Conservation (phyloP, 805 yeast species). For the Blastobotrys attinorum region DNA sequence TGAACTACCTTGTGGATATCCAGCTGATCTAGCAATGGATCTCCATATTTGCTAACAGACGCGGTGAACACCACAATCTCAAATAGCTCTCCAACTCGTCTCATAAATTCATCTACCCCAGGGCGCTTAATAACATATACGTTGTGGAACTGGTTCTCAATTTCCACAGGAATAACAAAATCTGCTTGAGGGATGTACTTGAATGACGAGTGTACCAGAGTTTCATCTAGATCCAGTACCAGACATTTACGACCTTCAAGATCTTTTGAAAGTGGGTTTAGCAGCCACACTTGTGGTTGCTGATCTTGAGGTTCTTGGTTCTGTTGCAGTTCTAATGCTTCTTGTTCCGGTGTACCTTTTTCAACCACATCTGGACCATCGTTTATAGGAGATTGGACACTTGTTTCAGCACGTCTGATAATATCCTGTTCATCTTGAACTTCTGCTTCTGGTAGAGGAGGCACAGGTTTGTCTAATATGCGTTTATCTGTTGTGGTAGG, state of each 20-base stretch:
- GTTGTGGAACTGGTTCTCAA: slow-evolving; percentile 84
- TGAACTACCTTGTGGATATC: slow-evolving; percentile 72
- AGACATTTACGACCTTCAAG: slow-evolving; percentile 71
- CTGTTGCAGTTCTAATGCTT: slow-evolving; percentile 1
- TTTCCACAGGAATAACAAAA: slow-evolving; percentile 95
- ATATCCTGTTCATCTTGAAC: background rate
- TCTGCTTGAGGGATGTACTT: slow-evolving; percentile 88
- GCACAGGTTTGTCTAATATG: slow-evolving; percentile 12
- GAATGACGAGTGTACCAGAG: slow-evolving; percentile 91
- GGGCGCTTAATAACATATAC: slow-evolving; percentile 97
- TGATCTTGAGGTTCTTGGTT: background rate
- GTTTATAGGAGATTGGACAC: slow-evolving; percentile 1
- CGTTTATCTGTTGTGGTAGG: background rate
- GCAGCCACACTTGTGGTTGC: slow-evolving; percentile 14
- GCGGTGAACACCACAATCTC: slow-evolving; percentile 98
- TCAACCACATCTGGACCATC: background rate
- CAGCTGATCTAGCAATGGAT: slow-evolving; percentile 83
- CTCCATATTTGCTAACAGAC: slow-evolving; percentile 90
- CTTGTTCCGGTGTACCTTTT: no score
- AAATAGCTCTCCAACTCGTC: slow-evolving; percentile 71
- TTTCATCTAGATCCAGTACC: slow-evolving; percentile 89
- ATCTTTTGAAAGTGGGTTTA: slow-evolving; percentile 45
- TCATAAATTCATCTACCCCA: slow-evolving; percentile 91
- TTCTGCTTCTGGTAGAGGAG: slow-evolving; percentile 7
- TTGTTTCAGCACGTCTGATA: background rate